These are phyloP conservation scores for Helianthus tuberosus DNA, from an alignment of 129 eudicot genomes.

Conservation along the genomic window DNA sequence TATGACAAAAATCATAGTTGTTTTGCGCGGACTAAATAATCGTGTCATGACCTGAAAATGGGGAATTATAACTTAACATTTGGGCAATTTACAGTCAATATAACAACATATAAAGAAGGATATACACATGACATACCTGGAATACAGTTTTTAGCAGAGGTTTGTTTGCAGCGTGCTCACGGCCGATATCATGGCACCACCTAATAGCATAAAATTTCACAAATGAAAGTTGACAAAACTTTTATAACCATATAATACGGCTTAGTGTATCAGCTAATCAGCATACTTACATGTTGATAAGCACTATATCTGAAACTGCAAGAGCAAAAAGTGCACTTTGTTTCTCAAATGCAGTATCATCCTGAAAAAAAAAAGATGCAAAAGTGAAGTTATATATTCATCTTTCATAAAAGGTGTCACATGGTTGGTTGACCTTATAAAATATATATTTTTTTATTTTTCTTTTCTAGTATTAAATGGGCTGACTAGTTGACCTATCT, in stretches of 20 bases:
- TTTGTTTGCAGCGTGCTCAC: conserved; percentile 75
- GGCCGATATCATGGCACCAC: conserved; percentile 81
- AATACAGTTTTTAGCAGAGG: conserved; percentile 69
- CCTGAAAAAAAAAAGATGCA: conserved; percentile 51
- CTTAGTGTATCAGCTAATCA: conserved; percentile 3
- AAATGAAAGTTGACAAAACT: conserved; percentile 5
- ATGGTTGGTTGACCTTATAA: background rate
- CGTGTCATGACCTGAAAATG: conserved; percentile 61
- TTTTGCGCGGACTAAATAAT: conserved; percentile 66
- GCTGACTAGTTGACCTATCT: background rate
- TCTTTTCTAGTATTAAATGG: no score
- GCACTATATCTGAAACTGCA: conserved; percentile 97
- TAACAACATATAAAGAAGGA: conserved; percentile 14
- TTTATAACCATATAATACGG: background rate
- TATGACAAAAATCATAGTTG: conserved; percentile 69
- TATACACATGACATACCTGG: conserved; percentile 46
- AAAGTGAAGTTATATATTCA: conserved; percentile 7
- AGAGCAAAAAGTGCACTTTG: conserved; percentile 99
- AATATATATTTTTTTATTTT: no score
- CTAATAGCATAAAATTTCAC: conserved; percentile 27
- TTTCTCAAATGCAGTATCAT: conserved; percentile 95
- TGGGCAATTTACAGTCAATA: conserved; percentile 1
- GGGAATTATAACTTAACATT: conserved; percentile 18
- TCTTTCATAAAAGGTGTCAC: background rate
- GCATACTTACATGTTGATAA: conserved; percentile 82